A percentile compares a stretch with the other conserved stretches of the same genome.
phyloP scores from a whole-genome alignment of 2,329 filamentous ascomycete species.

The Aspergillus fischeri region DNA sequence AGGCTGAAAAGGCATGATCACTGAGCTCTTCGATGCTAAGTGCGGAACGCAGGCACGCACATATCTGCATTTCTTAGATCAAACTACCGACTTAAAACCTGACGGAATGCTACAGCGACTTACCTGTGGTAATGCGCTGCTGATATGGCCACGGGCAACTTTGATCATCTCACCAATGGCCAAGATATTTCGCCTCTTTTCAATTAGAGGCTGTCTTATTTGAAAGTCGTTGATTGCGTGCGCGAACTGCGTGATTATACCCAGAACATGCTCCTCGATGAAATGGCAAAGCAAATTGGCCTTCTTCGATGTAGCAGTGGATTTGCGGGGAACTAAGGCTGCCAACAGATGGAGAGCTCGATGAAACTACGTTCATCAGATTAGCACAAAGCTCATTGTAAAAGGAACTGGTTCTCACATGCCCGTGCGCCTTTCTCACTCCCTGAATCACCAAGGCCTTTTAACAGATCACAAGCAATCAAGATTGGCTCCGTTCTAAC shows the following conservation, averaged over 20 bases:
- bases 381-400: conserved; percentile 5
- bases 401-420: conserved; percentile 25
- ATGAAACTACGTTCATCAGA: conserved; percentile 34
- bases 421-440: conserved; percentile 53
- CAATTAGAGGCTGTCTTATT: conserved; percentile 54
- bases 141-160: conserved; percentile 68
- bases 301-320: conserved; percentile 45
- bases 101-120: conserved; percentile 18
- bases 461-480: conserved; percentile 77
- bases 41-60: conserved; percentile 84
- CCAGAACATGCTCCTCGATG: conserved; percentile 77
- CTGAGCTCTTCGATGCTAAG: conserved; percentile 71
- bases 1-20: conserved; percentile 74
- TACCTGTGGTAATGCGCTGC: conserved; percentile 80
- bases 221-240: conserved; percentile 69
- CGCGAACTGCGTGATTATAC: conserved; percentile 78
- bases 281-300: conserved; percentile 65
- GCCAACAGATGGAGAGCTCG: conserved; percentile 50
- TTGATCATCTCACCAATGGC: conserved; percentile 86
- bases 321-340: conserved; percentile 48
- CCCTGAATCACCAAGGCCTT: conserved; percentile 67
- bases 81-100: conserved; percentile 1
- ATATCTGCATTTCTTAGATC: conserved; percentile 57
- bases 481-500: conserved; percentile 70
- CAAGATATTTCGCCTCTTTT: conserved; percentile 72